Evolutionary conservation across 2,329 filamentous ascomycete species (phyloP), one percentile per base, ranked within the genome.

Genomic region (Cladosporium phlei): DNA sequence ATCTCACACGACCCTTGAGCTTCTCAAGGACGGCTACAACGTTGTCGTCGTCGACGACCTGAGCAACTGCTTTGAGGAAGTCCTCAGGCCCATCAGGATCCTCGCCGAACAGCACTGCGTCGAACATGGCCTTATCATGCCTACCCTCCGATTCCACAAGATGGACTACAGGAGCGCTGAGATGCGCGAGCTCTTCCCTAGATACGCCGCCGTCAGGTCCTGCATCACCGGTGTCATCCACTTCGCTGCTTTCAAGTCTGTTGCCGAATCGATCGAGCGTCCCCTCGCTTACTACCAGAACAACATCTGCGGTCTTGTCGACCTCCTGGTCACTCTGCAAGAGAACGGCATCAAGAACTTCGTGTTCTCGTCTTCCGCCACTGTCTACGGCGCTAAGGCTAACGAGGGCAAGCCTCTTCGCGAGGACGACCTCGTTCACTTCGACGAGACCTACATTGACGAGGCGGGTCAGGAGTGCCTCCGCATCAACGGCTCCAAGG

Each of bases 311-410:
- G 82, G 81, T 0, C 66, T 85, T 4, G 70, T 85, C 38, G 72
- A 80, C 49, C 75, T 85, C 48, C 71, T 82, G 22, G 64, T 70
- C 14, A 69, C 76, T 4, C 71, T 85, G 35, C 73, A 75, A 42
- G 71, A 79, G 49, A 79, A 78, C 56, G 70, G 74, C 25, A 80
- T 85, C 64, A 82, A 79, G 55, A 82, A 76, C 30, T 78, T 85
- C 51, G 79, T 85, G 49, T 85, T 85, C 59, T 83, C 79, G 1
- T 83, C 79, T 0, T 84, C 80, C 0, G 82, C 82, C 6, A 83
- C 80, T 0, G 81, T 85, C 1, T 85, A 85, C 55, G 82, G 82
- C 4, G 64, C 53, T 16, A 67, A 50, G 38, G 51, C 56, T 10
- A 56, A 56, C 37, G 52, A 47, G 38, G 56, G 48, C 37, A 54